Evolutionary conservation across 139 green algal genomes (phyloP).

Genomic region (Chlorella sorokiniana): DNA sequence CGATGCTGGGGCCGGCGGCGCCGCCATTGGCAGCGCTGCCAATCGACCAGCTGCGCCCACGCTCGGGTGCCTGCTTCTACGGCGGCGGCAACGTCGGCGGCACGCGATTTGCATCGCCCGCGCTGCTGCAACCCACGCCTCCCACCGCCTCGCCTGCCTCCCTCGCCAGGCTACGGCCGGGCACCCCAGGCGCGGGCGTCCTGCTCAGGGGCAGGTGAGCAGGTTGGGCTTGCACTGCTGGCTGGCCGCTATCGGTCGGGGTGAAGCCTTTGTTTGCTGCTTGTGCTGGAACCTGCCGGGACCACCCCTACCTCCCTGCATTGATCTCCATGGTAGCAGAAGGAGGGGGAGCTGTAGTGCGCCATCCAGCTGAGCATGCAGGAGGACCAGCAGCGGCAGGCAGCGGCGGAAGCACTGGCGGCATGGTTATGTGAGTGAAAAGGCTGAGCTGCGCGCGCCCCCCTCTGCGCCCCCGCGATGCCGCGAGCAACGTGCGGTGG

Average conservation of each 20-base stretch:
- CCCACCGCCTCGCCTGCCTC: background rate
- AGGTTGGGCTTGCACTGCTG: too few relatives aligned
- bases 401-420: background rate
- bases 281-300: too few relatives aligned
- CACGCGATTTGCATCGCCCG: background rate
- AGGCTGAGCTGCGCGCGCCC: too few relatives aligned
- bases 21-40: too few relatives aligned
- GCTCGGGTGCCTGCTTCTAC: background rate
- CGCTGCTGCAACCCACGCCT: background rate
- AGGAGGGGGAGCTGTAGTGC: conserved; percentile 30
- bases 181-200: too few relatives aligned
- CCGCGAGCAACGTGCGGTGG: conserved; percentile 9
- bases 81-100: background rate
- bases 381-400: conserved; percentile 16
- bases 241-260: too few relatives aligned
- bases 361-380: conserved; percentile 15
- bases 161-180: background rate
- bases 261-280: too few relatives aligned
- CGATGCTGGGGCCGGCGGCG: background rate
- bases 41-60: background rate
- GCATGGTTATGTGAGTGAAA: background rate
- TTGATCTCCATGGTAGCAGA: background rate
- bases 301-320: too few relatives aligned
- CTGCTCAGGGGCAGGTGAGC: too few relatives aligned
- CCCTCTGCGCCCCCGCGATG: background rate